Evolutionary conservation across 2,329 filamentous ascomycete genomes (phyloP), one percentile per base, ranked within the genome.

Genomic region (Microthyrium microscopicum): DNA sequence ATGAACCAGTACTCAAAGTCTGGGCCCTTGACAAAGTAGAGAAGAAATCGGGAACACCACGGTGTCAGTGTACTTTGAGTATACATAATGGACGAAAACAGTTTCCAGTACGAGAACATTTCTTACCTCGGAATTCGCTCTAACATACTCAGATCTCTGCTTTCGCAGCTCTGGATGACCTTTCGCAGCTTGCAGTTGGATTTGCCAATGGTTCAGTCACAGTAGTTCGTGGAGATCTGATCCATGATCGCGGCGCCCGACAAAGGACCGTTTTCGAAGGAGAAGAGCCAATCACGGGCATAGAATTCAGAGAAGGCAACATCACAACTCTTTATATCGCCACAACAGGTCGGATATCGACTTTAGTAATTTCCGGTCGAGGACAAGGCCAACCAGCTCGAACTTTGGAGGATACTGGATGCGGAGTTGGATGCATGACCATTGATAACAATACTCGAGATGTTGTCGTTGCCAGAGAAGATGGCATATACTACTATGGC

Each of bases 171-270:
- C 72, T 89, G 19, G 78, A 84, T 31, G 85, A 95, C 54, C 63
- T 98, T 17, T 81, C 81, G 4, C 89, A 98, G 58, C 71, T 95
- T 19, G 89, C 87, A 4, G 79, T 95, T 5, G 91, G 89, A 4
- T 98, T 98, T 51, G 89, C 78, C 9, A 95, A 98, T 55, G 89
- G 89, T 5, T 75, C 85, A 1, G 87, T 98, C 9, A 92, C 84
- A 0, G 75, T 98, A 19, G 81, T 98, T 37, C 72, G 89, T 38
- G 89, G 91, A 39, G 89, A 98, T 51, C 63, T 98, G 31, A 81
- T 98, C 45, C 84, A 98, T 52, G 89, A 98, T 52, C 74, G 89
- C 37, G 89, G 91, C 16, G 84, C 87, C 8, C 84, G 83, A 51
- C 89, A 98, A 53, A 73, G 89, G 34, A 89, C 87, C 21, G 82